Percentiles rank a stretch among this genome's conserved stretches.
These are phyloP conservation scores for Naganishia randhawae DNA, from an alignment of 768 basidiomycete species.

Conservation along the genomic window DNA sequence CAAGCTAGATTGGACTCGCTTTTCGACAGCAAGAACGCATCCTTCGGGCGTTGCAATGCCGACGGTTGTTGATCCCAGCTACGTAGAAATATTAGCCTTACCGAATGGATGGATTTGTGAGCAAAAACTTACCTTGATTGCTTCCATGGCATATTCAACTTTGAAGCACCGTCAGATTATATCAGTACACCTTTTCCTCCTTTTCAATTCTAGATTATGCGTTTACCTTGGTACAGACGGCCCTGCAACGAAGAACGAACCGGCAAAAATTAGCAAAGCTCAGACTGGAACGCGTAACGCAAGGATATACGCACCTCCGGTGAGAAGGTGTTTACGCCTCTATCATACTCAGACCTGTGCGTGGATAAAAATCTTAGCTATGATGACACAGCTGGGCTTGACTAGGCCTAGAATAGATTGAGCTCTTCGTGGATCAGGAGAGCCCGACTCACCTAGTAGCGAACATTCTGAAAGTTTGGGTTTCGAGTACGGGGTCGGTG, in stretches of 20 bases:
- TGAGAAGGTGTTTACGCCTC: slow-evolving; percentile 98
- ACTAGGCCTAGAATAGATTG: not conserved
- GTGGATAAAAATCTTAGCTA: not conserved
- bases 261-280: not conserved
- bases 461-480: slow-evolving; percentile 10
- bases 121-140: slow-evolving; percentile 59
- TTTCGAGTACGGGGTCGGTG: too few species aligned
- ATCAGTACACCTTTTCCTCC: not conserved
- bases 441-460: slow-evolving; percentile 5
- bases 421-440: not conserved
- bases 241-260: slow-evolving; percentile 55
- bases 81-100: slow-evolving; percentile 17
- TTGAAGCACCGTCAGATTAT: not conserved
- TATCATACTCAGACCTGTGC: slow-evolving; percentile 58
- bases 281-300: not conserved
- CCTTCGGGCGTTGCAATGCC: slow-evolving; percentile 88
- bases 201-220: not conserved
- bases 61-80: slow-evolving; percentile 98
- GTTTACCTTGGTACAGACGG: slow-evolving; percentile 91
- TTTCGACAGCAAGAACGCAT: slow-evolving; percentile 91
- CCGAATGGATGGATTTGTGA: slow-evolving; percentile 55
- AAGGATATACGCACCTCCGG: slow-evolving; percentile 57
- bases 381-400: not conserved
- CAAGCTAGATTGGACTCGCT: slow-evolving; percentile 93
- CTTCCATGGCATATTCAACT: slow-evolving; percentile 99